Base-by-base conservation (phyloP, 2,329 filamentous ascomycete genomes). In the Colletotrichum lini region DNA sequence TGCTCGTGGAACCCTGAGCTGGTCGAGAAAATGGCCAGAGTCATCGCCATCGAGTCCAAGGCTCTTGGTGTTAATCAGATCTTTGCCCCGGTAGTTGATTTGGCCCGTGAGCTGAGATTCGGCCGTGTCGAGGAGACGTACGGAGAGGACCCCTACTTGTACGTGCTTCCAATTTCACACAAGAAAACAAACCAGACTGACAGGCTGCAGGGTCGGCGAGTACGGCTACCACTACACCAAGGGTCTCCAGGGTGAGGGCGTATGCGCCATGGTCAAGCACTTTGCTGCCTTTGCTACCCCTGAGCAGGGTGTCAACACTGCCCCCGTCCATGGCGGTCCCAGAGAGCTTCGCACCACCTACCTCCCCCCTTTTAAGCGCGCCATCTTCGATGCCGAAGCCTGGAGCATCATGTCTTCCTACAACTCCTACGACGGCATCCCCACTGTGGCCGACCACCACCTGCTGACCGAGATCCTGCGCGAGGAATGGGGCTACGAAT, bases 71-170 rank as follows among this genome's bases (percentile, higher is more conserved):
- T 93, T 23, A 94, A 92, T 74, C 92, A 94, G 75, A 81, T 94
- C 3, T 94, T 94, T 77, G 91, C 90, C 2, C 92, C 93, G 1
- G 84, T 94, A 1, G 90, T 88, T 12, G 92, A 94, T 78, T 82
- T 95, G 12, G 92, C 92, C 3, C 87, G 92, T 54, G 92, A 94
- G 78, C 82, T 93, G 62, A 87, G 92, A 58, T 94, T 88, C 75
- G 93, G 92, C 40, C 86, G 92, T 75, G 92, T 94, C 2, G 92
- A 94, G 79, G 93, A 94, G 79, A 93, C 89, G 0, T 93, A 89
- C 76, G 89, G 90, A 40, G 93, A 94, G 78, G 93, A 94, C 73
- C 82, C 87, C 0, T 92, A 88, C 75, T 84, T 94, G 73, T 86
- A 72, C 74, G 82, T 62, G 35, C 12, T 18, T 4, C 13, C 12